These are phyloP conservation scores for Diaporthe sp. DNA, from an alignment of 2,329 filamentous ascomycete genomes.

Conservation along the genomic window DNA sequence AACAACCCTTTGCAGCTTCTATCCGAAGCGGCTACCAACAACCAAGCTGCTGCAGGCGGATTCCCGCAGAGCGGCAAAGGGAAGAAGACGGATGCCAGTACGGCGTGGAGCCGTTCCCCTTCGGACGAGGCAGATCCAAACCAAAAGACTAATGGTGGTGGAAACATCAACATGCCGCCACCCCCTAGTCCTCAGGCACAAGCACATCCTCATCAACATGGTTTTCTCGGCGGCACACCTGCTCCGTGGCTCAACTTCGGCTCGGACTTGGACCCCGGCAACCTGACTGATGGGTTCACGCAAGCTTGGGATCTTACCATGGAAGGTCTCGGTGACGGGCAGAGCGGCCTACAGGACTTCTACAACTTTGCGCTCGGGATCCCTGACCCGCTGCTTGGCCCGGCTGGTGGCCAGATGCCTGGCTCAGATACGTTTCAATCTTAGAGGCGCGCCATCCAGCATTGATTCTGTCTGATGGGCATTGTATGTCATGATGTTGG, in stretches of 20 bases:
- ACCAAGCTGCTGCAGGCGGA: slow-evolving; percentile 46
- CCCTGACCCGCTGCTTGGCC: slow-evolving; percentile 42
- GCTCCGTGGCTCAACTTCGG: slow-evolving; percentile 51
- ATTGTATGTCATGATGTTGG: neutral
- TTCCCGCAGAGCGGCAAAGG: slow-evolving; percentile 4
- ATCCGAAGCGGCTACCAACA: slow-evolving; percentile 68
- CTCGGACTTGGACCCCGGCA: slow-evolving; percentile 52
- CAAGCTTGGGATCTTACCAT: slow-evolving; percentile 60
- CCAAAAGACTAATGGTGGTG: slow-evolving; percentile 32
- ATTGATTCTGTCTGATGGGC: neutral
- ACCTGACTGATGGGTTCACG: slow-evolving; percentile 56
- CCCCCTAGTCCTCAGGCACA: slow-evolving; percentile 40
- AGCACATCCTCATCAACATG: slow-evolving; percentile 41
- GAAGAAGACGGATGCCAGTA: slow-evolving; percentile 36
- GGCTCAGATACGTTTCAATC: slow-evolving; percentile 36
- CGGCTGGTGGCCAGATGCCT: slow-evolving; percentile 31
- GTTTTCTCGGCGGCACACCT: slow-evolving; percentile 34
- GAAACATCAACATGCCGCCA: slow-evolving; percentile 37
- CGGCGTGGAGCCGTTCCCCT: slow-evolving; percentile 12
- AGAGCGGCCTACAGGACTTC: slow-evolving; percentile 40
- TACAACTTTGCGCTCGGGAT: slow-evolving; percentile 34
- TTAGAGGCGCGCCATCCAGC: neutral
- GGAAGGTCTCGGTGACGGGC: slow-evolving; percentile 51
- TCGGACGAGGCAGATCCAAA: neutral
- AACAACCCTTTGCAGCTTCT: slow-evolving; percentile 67